phyloP scores from a whole-genome alignment of 129 eudicot species.

The Lonicera japonica region DNA sequence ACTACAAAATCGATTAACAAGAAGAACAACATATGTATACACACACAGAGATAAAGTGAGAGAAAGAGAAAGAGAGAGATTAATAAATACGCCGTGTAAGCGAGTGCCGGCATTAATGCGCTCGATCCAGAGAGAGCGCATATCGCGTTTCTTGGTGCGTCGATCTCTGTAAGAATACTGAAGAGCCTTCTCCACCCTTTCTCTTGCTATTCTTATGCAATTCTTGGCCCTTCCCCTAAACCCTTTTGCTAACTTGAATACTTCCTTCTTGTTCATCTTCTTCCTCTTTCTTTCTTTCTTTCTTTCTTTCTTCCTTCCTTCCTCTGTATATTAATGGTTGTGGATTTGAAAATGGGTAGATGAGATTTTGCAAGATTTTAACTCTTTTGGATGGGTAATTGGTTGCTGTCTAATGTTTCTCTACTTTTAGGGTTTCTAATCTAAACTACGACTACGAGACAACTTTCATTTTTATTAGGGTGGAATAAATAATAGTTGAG shows the following conservation, averaged over 20 bases:
- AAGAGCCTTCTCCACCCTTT: conserved; percentile 92
- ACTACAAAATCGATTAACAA: no score
- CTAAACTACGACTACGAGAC: no score
- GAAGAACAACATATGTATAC: no score
- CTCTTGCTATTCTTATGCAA: conserved; percentile 89
- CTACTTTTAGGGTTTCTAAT: no score
- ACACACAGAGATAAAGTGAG: background rate
- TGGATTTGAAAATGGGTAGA: no score
- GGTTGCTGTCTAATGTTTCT: no score
- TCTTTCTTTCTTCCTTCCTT: conserved; percentile 6
- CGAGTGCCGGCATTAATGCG: conserved; percentile 97
- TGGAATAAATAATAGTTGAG: no score
- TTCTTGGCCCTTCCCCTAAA: conserved; percentile 95
- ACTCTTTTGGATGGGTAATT: no score
- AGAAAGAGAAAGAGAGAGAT: background rate
- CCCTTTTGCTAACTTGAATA: conserved; percentile 87
- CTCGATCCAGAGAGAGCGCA: conserved; percentile 97
- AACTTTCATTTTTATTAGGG: no score
- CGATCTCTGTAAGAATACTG: conserved; percentile 95
- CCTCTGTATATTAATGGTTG: background rate
- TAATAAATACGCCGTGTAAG: conserved; percentile 58
- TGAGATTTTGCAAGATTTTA: no score
- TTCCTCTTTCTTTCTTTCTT: conserved; percentile 14
- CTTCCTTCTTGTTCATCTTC: conserved; percentile 90
- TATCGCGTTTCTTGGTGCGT: conserved; percentile 91